phyloP scores from a whole-genome alignment of 768 basidiomycete species.

The Naganishia friedmannii region DNA sequence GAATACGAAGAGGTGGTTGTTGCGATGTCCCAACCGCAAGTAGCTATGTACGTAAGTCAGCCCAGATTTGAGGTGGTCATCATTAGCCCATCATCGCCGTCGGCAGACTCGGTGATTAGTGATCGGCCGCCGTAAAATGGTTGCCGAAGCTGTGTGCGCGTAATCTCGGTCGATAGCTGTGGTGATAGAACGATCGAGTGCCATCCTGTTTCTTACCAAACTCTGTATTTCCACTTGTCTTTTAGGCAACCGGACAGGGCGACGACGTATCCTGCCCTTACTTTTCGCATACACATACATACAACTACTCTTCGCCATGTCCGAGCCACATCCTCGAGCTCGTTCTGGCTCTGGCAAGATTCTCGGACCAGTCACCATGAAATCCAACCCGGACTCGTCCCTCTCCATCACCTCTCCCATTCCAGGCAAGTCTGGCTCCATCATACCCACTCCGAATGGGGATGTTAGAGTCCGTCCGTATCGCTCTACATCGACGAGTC shows the following conservation, averaged over 20 bases:
- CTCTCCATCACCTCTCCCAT: constrained; percentile 21
- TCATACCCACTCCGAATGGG: constrained; percentile 39
- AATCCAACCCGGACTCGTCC: constrained; percentile 10
- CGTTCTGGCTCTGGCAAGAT: constrained; percentile 10
- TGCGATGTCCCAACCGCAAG: no score
- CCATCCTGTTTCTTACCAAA: no score
- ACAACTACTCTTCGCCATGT: not conserved
- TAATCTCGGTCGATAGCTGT: no score
- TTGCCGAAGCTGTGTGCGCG: no score
- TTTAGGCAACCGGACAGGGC: not conserved
- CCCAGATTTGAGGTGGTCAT: no score
- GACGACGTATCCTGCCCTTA: not conserved
- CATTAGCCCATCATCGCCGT: no score
- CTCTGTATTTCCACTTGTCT: no score
- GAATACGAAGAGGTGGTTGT: no score
- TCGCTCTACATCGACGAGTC: constrained; percentile 70
- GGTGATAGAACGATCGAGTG: no score
- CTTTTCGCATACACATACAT: not conserved
- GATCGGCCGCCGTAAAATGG: no score
- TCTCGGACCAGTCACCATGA: constrained; percentile 19
- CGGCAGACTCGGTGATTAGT: no score
- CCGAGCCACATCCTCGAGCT: not conserved
- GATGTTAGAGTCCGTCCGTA: constrained; percentile 50
- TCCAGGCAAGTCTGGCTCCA: constrained; percentile 32
- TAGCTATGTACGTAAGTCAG: no score